Evolutionary conservation across 768 basidiomycete genomes (phyloP).

Genomic region (Candolleomyces efflorescens): DNA sequence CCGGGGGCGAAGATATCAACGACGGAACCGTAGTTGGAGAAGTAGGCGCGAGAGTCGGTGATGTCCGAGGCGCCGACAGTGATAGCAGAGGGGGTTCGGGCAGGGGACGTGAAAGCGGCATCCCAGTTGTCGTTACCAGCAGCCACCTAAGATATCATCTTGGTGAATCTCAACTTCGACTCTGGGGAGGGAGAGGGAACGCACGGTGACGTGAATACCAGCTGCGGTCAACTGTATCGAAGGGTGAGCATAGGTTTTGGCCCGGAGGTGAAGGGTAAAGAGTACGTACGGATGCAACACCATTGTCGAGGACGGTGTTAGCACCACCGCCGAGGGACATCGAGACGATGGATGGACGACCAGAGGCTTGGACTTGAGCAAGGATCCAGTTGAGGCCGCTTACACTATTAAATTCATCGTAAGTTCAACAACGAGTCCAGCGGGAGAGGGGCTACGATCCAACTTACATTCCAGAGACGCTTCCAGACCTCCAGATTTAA

Average conservation of each 20-base stretch:
- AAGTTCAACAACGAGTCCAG: background rate
- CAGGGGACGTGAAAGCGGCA: conserved; percentile 30
- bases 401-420: conserved; percentile 12
- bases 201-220: conserved; percentile 26
- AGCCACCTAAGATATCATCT: conserved; percentile 16
- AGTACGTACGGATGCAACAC: conserved; percentile 18
- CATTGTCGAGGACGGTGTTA: conserved; percentile 22
- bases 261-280: background rate
- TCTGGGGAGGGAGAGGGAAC: background rate
- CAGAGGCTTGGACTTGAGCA: conserved; percentile 10
- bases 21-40: conserved; percentile 40
- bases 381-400: conserved; percentile 26
- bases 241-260: background rate
- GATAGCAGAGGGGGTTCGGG: conserved; percentile 28
- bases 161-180: background rate
- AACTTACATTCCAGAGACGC: conserved; percentile 14
- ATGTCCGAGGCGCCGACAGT: conserved; percentile 38
- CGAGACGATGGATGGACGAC: conserved; percentile 24
- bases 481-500: conserved; percentile 14
- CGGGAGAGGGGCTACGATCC: background rate
- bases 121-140: conserved; percentile 32
- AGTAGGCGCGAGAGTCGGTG: conserved; percentile 26
- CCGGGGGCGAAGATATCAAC: conserved; percentile 42
- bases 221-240: conserved; percentile 16
- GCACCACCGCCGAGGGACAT: conserved; percentile 29